A percentile compares a stretch with the other conserved stretches of the same genome.
Conservation (phyloP, 306 rosid genomes). For the Corylus americana region DNA sequence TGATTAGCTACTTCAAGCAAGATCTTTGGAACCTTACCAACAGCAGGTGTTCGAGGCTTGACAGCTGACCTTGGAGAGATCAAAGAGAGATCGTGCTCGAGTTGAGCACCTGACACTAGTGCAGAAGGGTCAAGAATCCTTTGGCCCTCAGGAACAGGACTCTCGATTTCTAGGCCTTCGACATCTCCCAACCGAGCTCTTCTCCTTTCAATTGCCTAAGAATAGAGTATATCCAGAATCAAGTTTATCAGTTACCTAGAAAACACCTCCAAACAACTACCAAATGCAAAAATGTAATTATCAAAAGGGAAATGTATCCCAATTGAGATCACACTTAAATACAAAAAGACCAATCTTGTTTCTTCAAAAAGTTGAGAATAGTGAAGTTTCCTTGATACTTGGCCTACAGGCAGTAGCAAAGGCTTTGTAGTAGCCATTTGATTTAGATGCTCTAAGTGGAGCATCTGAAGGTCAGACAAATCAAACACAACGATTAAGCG, state of each 20-base stretch:
- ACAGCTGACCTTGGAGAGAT: slow-evolving; percentile 29
- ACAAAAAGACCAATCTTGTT: too few relatives aligned
- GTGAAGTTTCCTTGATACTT: slow-evolving; percentile 17
- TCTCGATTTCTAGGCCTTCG: slow-evolving; percentile 43
- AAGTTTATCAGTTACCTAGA: neutral
- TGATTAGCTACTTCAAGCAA: slow-evolving; percentile 40
- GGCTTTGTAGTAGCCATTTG: slow-evolving; percentile 4
- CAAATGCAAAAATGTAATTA: neutral
- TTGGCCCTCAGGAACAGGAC: slow-evolving; percentile 31
- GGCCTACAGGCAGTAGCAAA: slow-evolving; percentile 24
- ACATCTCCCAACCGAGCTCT: slow-evolving; percentile 49
- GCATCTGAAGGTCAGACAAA: slow-evolving; percentile 30
- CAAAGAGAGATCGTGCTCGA: slow-evolving; percentile 10
- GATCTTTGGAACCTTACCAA: slow-evolving; percentile 44
- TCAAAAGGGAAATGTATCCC: too few relatives aligned
- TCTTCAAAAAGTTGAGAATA: too few relatives aligned
- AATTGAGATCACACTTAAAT: too few relatives aligned
- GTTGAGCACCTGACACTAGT: neutral
- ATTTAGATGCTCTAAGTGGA: slow-evolving; percentile 30
- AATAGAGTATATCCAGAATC: neutral
- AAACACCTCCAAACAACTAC: slow-evolving; percentile 33
- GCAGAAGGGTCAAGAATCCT: slow-evolving; percentile 12
- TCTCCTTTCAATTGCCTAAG: slow-evolving; percentile 79
- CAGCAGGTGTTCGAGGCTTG: neutral
- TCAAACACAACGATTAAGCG: neutral